Percentiles rank a stretch among this genome's conserved stretches.
Evolutionary conservation across 225 moss, liverwort and hornwort species (phyloP).

Genomic region (Physcomitrellopsis africana): DNA sequence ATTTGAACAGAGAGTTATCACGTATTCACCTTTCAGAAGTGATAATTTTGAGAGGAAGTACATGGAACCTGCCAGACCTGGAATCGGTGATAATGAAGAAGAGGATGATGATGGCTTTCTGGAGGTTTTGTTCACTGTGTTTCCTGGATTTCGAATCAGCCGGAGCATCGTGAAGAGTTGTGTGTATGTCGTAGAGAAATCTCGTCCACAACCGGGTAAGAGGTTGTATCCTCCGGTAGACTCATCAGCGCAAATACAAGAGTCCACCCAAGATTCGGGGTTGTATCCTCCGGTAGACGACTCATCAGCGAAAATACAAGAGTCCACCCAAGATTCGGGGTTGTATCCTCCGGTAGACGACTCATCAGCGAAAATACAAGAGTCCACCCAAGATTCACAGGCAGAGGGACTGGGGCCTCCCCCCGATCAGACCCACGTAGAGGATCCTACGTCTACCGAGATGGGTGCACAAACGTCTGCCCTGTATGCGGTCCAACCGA

Average conservation of each 20-base stretch:
- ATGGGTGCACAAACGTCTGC: too few species aligned
- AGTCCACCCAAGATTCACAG: too few species aligned
- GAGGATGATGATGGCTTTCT: constrained; percentile 19
- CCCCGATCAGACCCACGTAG: too few species aligned
- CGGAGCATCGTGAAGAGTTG: constrained; percentile 26
- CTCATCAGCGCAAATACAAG: neutral
- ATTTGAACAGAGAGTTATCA: constrained; percentile 28
- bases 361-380: too few species aligned
- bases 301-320: too few species aligned
- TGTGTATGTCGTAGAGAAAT: constrained; percentile 9
- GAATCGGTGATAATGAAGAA: constrained; percentile 16
- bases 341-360: too few species aligned
- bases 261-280: too few species aligned
- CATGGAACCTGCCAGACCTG: constrained; percentile 30
- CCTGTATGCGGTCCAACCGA: too few species aligned
- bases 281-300: too few species aligned
- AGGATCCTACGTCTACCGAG: too few species aligned
- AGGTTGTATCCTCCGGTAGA: neutral
- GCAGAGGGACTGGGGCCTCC: too few species aligned
- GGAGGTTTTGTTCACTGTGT: constrained; percentile 28
- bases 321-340: neutral
- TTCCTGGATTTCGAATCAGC: constrained; percentile 35
- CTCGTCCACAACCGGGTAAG: neutral
- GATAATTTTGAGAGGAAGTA: constrained; percentile 12
- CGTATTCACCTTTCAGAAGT: neutral